Conservation (phyloP, 345 rosid genomes). For the Hirschfeldia incana region DNA sequence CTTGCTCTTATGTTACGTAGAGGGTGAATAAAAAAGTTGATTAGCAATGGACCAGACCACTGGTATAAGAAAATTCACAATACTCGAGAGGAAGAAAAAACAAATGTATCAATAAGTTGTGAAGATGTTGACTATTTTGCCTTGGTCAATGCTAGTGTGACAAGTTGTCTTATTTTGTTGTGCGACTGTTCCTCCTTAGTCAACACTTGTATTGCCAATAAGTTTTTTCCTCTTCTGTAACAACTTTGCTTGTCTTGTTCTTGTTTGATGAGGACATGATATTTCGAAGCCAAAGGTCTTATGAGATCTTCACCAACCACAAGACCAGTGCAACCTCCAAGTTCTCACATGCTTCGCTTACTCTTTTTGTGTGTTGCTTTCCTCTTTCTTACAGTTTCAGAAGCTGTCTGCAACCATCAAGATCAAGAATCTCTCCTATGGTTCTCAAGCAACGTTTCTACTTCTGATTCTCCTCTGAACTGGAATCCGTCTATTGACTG, state of each 20-base stretch:
- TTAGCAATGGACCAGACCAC: background rate
- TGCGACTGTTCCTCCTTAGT: background rate
- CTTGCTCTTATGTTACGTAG: background rate
- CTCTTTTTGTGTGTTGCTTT: background rate
- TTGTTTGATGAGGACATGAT: slow-evolving; percentile 1
- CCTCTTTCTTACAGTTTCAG: slow-evolving; percentile 15
- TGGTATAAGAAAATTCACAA: background rate
- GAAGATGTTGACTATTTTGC: background rate
- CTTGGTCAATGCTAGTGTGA: background rate
- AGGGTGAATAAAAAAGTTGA: background rate
- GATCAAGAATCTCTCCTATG: slow-evolving; percentile 50
- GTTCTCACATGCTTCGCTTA: background rate
- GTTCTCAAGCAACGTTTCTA: slow-evolving; percentile 43
- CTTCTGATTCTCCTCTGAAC: slow-evolving; percentile 35
- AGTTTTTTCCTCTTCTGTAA: background rate
- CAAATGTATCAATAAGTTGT: background rate
- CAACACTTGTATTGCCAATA: background rate
- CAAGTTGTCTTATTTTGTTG: background rate
- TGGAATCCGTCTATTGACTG: slow-evolving; percentile 51
- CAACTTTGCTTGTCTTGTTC: background rate
- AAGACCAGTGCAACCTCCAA: background rate
- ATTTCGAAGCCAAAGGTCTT: background rate
- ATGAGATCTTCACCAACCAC: background rate
- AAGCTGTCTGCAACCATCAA: slow-evolving; percentile 44
- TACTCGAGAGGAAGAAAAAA: no score